These are phyloP conservation scores for Vanilla planifolia DNA, from an alignment of 106 monocot species.

Conservation along the genomic window DNA sequence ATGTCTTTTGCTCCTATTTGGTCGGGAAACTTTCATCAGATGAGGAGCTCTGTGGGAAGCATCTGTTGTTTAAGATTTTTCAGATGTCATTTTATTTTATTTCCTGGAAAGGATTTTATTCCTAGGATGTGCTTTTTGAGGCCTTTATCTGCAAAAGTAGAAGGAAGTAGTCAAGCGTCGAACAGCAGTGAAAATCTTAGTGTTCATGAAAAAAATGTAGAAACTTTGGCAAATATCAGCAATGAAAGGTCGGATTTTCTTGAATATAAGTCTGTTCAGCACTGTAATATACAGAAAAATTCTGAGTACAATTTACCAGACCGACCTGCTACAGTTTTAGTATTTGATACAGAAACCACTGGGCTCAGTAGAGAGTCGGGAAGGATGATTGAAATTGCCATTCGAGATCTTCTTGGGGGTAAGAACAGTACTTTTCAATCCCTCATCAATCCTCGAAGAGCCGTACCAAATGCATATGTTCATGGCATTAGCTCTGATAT, in stretches of 20 bases:
- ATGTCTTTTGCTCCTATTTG: constrained; percentile 59
- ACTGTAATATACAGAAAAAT: constrained; percentile 21
- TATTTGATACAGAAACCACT: constrained; percentile 94
- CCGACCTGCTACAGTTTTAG: constrained; percentile 65
- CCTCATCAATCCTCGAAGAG: constrained; percentile 68
- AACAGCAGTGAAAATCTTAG: constrained; percentile 30
- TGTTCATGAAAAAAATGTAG: constrained; percentile 17
- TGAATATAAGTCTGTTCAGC: constrained; percentile 30
- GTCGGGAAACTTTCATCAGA: constrained; percentile 48
- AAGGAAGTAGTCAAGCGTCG: constrained; percentile 29
- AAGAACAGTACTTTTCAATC: constrained; percentile 83
- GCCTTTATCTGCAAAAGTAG: constrained; percentile 20
- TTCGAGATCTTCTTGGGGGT: constrained; percentile 81
- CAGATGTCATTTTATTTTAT: constrained; percentile 17
- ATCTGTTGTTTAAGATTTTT: constrained; percentile 19
- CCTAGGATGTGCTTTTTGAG: constrained; percentile 20
- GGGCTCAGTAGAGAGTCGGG: constrained; percentile 51
- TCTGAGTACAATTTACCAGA: constrained; percentile 24
- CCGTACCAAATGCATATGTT: constrained; percentile 46
- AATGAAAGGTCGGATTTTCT: constrained; percentile 18
- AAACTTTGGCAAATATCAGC: constrained; percentile 14
- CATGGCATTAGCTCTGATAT: constrained; percentile 73
- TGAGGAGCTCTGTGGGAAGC: constrained; percentile 36
- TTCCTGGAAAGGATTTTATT: constrained; percentile 15
- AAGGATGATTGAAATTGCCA: constrained; percentile 91